These are phyloP conservation scores for Seiridium cupressi DNA, from an alignment of 2,329 filamentous ascomycete genomes.

Conservation along the genomic window DNA sequence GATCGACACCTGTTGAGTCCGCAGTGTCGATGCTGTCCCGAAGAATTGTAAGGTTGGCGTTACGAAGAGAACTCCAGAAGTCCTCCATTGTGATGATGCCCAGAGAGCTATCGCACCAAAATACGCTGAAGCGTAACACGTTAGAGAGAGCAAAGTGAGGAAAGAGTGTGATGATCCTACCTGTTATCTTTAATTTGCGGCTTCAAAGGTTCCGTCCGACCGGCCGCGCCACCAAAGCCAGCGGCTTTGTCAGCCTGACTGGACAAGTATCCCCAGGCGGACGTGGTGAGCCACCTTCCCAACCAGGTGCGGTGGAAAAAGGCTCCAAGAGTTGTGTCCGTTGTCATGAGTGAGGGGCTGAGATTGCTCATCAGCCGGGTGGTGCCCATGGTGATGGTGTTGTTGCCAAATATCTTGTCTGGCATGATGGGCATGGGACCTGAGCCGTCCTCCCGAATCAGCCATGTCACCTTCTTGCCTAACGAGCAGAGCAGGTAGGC, in stretches of 20 bases:
- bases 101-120: slow-evolving; percentile 11
- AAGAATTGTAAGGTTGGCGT: slow-evolving; percentile 9
- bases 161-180: too few species aligned
- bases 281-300: slow-evolving; percentile 7
- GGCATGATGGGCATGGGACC: slow-evolving; percentile 15
- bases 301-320: slow-evolving; percentile 9
- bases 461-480: slow-evolving; percentile 14
- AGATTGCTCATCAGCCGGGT: slow-evolving; percentile 12
- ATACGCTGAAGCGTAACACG: not conserved
- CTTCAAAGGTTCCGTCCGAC: slow-evolving; percentile 1
- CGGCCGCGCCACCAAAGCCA: slow-evolving; percentile 1
- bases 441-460: slow-evolving; percentile 12
- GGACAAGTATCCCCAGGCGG: slow-evolving; percentile 5
- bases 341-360: slow-evolving; percentile 12
- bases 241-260: not conserved
- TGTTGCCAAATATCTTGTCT: slow-evolving; percentile 6
- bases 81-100: slow-evolving; percentile 13
- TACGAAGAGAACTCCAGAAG: slow-evolving; percentile 12
- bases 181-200: slow-evolving; percentile 8
- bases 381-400: slow-evolving; percentile 5
- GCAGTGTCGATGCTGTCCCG: slow-evolving; percentile 9
- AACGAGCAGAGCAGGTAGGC: slow-evolving; percentile 11
- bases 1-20: slow-evolving; percentile 4
- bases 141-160: too few species aligned
- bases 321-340: slow-evolving; percentile 1